phyloP scores from a whole-genome alignment of 495 filamentous ascomycete species.

The Cercophora samala region DNA sequence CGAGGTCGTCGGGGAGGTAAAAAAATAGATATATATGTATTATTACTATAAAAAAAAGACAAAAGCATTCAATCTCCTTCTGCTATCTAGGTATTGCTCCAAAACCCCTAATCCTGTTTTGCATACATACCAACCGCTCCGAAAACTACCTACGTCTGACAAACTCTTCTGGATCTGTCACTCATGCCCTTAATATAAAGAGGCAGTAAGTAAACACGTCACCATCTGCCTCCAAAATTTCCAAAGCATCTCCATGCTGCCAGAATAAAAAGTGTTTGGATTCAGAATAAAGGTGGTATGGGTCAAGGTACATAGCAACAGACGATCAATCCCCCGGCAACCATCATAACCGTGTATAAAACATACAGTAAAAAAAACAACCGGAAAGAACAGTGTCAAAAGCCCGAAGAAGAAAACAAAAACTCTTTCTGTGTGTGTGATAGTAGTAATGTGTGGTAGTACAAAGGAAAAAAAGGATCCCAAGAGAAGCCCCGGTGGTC shows the following conservation, averaged over 20 bases:
- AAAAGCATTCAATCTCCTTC: not conserved
- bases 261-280: not conserved
- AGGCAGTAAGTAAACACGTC: too few relatives aligned
- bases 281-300: not conserved
- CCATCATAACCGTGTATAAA: not conserved
- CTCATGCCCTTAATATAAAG: too few relatives aligned
- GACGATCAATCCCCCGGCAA: not conserved
- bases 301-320: not conserved
- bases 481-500: not conserved
- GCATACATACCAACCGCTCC: not conserved
- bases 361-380: not conserved
- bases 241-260: not conserved
- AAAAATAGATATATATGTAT: not conserved
- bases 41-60: not conserved
- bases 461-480: slow-evolving; percentile 25
- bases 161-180: too few relatives aligned
- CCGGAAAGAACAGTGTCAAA: not conserved
- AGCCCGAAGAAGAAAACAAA: not conserved
- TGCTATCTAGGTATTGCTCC: too few relatives aligned
- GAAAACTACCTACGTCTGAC: too few relatives aligned
- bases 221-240: too few relatives aligned
- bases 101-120: too few relatives aligned
- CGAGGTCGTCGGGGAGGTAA: not conserved
- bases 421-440: slow-evolving; percentile 11
- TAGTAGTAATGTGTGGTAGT: slow-evolving; percentile 9